These are phyloP conservation scores for Poterioochromonas sp. DNA, from an alignment of 352 stramenopile genomes.

Conservation along the genomic window DNA sequence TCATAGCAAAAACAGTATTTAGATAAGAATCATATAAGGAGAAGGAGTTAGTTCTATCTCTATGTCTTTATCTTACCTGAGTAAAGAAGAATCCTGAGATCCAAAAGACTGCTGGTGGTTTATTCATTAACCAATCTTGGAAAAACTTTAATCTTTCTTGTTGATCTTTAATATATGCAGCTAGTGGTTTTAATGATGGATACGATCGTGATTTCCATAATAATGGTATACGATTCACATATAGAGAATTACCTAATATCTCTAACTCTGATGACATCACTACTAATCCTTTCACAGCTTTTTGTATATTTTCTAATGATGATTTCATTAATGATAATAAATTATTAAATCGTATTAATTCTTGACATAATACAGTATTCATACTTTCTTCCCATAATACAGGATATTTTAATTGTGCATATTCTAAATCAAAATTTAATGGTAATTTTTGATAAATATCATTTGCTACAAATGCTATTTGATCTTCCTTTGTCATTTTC, in stretches of 20 bases:
- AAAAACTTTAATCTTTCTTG: conserved; percentile 75
- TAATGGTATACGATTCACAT: conserved; percentile 77
- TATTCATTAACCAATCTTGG: conserved; percentile 68
- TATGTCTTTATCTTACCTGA: conserved; percentile 39
- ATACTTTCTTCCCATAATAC: conserved; percentile 81
- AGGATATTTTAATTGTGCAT: conserved; percentile 75
- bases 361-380: conserved; percentile 82
- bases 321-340: conserved; percentile 70
- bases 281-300: conserved; percentile 78
- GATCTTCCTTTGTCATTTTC: conserved; percentile 68
- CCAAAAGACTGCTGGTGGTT: conserved; percentile 72
- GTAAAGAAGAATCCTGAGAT: conserved; percentile 85
- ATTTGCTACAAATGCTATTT: conserved; percentile 67
- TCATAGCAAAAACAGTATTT: not conserved
- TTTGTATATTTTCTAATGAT: conserved; percentile 68
- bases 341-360: conserved; percentile 84
- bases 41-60: not conserved
- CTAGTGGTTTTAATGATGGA: conserved; percentile 75
- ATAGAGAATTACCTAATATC: conserved; percentile 76
- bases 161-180: conserved; percentile 74
- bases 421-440: conserved; percentile 80
- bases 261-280: conserved; percentile 85
- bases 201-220: conserved; percentile 79
- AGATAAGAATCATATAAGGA: not conserved
- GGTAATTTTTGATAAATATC: conserved; percentile 72